Evolutionary conservation across 2,329 filamentous ascomycete genomes (phyloP).

Genomic region (Pseudopithomyces maydicus): DNA sequence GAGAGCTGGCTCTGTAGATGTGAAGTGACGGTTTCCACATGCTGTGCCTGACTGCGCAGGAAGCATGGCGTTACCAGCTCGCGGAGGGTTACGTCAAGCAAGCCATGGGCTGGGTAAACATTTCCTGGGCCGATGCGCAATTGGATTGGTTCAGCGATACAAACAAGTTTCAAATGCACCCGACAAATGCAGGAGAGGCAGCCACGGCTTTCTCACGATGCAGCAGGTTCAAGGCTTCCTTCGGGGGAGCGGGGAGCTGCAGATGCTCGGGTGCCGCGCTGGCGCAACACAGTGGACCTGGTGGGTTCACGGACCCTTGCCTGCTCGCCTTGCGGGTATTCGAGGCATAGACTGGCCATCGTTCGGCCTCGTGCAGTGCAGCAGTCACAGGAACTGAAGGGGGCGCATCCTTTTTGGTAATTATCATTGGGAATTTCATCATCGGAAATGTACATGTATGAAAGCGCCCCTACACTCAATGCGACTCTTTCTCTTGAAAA

Average conservation of each 20-base stretch:
- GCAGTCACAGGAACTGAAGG: background rate
- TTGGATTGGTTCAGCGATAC: background rate
- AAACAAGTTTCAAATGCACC: background rate
- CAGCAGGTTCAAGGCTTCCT: background rate
- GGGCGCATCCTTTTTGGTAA: too few species aligned
- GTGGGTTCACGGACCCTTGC: background rate
- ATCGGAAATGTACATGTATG: too few species aligned
- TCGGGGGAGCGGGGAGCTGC: slow-evolving; percentile 2
- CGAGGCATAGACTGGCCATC: background rate
- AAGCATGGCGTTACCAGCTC: slow-evolving; percentile 36
- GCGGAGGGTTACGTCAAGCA: slow-evolving; percentile 37
- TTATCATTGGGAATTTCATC: too few species aligned
- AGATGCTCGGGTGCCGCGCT: slow-evolving; percentile 9
- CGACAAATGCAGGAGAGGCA: background rate
- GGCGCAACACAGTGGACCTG: too few species aligned
- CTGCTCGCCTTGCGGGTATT: background rate
- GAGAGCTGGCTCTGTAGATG: slow-evolving; percentile 29
- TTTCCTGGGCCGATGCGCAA: slow-evolving; percentile 15
- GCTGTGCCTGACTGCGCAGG: slow-evolving; percentile 37
- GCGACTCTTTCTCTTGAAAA: too few species aligned
- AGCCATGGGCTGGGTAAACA: slow-evolving; percentile 19
- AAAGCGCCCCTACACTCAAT: too few species aligned
- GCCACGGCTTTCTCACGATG: slow-evolving; percentile 1
- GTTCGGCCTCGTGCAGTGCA: background rate
- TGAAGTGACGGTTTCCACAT: slow-evolving; percentile 45